Evolutionary conservation across 768 basidiomycete species (phyloP).

Genomic region (Rossbeevera mucosa): DNA sequence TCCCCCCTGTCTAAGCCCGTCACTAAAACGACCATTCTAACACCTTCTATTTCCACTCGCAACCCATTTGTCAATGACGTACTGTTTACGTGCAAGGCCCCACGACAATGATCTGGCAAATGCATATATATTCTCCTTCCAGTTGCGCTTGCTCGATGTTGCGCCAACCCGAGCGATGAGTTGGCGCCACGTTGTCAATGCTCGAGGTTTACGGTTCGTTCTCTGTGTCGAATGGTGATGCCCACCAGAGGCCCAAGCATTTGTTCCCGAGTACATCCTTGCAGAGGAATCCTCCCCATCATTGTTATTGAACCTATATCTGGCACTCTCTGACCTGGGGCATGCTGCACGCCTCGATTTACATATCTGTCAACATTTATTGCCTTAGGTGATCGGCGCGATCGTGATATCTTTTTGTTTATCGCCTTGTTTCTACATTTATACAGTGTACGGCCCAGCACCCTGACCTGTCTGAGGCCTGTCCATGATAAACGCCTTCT

Average conservation of each 20-base stretch:
- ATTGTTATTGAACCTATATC: not conserved
- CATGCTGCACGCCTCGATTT: not conserved
- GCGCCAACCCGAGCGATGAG: too few relatives aligned
- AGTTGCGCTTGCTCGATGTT: not conserved
- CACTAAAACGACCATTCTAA: not conserved
- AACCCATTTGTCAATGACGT: not conserved
- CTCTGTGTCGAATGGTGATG: too few relatives aligned
- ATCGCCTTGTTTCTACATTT: slow-evolving; percentile 5
- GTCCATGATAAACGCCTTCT: too few relatives aligned
- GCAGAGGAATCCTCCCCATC: not conserved
- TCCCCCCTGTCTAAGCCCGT: not conserved
- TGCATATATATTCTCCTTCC: not conserved
- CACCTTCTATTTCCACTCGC: not conserved
- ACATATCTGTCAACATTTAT: not conserved
- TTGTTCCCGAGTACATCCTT: not conserved
- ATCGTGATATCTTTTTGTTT: not conserved
- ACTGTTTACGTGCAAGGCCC: not conserved
- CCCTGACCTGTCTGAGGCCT: slow-evolving; percentile 6
- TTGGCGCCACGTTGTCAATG: not conserved
- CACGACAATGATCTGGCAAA: not conserved
- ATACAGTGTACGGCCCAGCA: slow-evolving; percentile 2
- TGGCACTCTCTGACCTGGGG: too few relatives aligned
- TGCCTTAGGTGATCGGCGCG: not conserved
- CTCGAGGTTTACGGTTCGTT: not conserved
- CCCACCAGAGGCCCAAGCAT: not conserved